phyloP scores from a whole-genome alignment of 1,284 basidiomycete species.

The Dichomitus squalens region DNA sequence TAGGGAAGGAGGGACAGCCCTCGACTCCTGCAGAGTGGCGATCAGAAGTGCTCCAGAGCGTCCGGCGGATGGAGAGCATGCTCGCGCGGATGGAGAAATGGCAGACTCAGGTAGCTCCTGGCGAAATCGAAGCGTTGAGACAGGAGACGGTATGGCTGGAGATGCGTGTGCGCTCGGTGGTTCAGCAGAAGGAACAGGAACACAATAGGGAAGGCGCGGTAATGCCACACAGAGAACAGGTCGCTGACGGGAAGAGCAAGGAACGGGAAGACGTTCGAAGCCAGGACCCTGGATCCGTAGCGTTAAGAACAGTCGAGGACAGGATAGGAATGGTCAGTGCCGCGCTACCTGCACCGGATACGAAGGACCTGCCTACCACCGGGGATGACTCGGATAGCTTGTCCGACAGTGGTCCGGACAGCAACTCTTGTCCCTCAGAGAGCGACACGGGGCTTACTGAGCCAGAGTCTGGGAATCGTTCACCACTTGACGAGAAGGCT shows the following conservation, averaged over 20 bases:
- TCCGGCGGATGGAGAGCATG: conserved; percentile 21
- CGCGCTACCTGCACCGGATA: neutral
- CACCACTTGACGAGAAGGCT: conserved; percentile 1
- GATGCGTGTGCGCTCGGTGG: conserved; percentile 17
- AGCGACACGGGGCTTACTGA: conserved; percentile 18
- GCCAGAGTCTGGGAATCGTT: conserved; percentile 9
- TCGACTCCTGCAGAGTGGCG: conserved; percentile 17
- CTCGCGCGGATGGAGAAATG: conserved; percentile 21
- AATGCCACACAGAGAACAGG: too few species aligned
- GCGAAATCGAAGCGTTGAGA: conserved; percentile 19
- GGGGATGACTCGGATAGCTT: conserved; percentile 11
- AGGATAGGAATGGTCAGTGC: too few species aligned
- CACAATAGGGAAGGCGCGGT: too few species aligned
- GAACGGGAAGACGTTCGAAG: neutral
- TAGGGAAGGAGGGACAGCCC: conserved; percentile 5
- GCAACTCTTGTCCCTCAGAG: conserved; percentile 13
- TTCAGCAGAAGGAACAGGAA: conserved; percentile 16
- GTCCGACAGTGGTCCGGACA: conserved; percentile 16
- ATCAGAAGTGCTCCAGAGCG: conserved; percentile 19
- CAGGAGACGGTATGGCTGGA: conserved; percentile 19
- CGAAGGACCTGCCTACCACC: neutral
- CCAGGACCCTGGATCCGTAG: neutral
- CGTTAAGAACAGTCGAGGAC: too few species aligned
- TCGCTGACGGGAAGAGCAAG: neutral
- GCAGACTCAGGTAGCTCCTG: conserved; percentile 15